phyloP scores from a whole-genome alignment of 2,329 filamentous ascomycete genomes.

The Ophiostoma angusticollis region DNA sequence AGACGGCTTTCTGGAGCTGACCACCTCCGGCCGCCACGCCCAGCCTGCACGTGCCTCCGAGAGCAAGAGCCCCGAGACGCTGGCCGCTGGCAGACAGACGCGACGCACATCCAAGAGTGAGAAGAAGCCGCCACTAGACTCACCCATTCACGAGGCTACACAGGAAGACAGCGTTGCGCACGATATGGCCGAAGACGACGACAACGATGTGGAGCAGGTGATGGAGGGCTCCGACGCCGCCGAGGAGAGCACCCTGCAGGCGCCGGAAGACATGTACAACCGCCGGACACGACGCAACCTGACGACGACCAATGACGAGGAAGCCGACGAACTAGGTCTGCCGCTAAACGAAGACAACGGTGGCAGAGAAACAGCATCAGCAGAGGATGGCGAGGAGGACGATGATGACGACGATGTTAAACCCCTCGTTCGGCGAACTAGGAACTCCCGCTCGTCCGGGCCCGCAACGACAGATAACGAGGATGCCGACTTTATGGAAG shows the following conservation, averaged over 20 bases:
- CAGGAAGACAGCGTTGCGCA: conserved; percentile 31
- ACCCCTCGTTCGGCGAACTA: conserved; percentile 29
- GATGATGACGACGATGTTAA: conserved; percentile 24
- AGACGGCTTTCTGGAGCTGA: conserved; percentile 44
- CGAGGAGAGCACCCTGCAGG: conserved; percentile 4
- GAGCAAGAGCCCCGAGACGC: conserved; percentile 43
- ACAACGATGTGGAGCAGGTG: conserved; percentile 22
- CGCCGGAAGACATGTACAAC: conserved; percentile 8
- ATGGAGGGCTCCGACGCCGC: conserved; percentile 9
- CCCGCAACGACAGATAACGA: too few relatives aligned
- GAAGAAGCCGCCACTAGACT: conserved; percentile 32
- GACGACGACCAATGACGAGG: conserved; percentile 11
- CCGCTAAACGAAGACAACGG: not conserved
- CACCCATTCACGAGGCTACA: conserved; percentile 34
- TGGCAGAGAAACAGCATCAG: conserved; percentile 1
- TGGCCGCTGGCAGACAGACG: conserved; percentile 24
- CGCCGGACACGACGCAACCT: not conserved
- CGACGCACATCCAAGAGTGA: conserved; percentile 39
- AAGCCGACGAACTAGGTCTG: not conserved
- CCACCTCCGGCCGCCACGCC: conserved; percentile 47
- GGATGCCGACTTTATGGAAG: too few relatives aligned
- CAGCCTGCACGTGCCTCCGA: conserved; percentile 35
- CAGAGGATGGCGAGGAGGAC: conserved; percentile 17
- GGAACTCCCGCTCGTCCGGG: conserved; percentile 5
- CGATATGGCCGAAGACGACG: conserved; percentile 9